A percentile compares a stretch with the other conserved stretches of the same genome.
Conservation (phyloP, 495 filamentous ascomycete species). For the Hamigera avellanea region DNA sequence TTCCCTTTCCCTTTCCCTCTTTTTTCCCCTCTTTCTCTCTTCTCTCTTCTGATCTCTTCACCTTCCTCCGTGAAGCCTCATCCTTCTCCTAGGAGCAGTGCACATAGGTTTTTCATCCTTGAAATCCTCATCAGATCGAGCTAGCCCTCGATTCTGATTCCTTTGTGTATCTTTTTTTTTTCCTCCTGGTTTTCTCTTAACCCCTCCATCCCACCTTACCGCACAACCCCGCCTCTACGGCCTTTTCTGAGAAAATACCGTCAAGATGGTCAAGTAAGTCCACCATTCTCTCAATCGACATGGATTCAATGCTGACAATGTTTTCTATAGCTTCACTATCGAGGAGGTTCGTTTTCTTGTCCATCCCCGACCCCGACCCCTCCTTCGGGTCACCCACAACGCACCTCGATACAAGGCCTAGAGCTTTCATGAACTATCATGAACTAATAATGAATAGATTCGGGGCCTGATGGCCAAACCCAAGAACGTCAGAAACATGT, state of each 20-base stretch:
- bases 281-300: neutral
- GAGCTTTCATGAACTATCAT: too few relatives aligned
- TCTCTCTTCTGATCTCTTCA: conserved; percentile 15
- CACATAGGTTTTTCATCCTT: conserved; percentile 28
- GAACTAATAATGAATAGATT: conserved; percentile 45
- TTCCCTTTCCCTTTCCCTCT: conserved; percentile 10
- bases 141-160: conserved; percentile 35
- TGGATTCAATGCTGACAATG: conserved; percentile 15
- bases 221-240: conserved; percentile 30
- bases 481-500: conserved; percentile 99
- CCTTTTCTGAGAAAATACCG: conserved; percentile 53
- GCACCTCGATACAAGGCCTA: too few relatives aligned
- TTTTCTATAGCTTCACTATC: conserved; percentile 79
- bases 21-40: conserved; percentile 14
- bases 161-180: conserved; percentile 18
- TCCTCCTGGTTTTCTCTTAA: conserved; percentile 4
- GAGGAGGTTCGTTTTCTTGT: conserved; percentile 68
- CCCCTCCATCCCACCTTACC: conserved; percentile 3
- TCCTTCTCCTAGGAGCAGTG: conserved; percentile 29
- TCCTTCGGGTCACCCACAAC: too few relatives aligned
- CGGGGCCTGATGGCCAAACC: conserved; percentile 93
- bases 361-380: too few relatives aligned
- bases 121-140: conserved; percentile 28
- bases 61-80: conserved; percentile 15
- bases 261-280: conserved; percentile 98